Evolutionary conservation across 73 alveolate genomes (phyloP), one percentile per base, ranked within the genome.

Genomic region (Durusdinium trenchii): DNA sequence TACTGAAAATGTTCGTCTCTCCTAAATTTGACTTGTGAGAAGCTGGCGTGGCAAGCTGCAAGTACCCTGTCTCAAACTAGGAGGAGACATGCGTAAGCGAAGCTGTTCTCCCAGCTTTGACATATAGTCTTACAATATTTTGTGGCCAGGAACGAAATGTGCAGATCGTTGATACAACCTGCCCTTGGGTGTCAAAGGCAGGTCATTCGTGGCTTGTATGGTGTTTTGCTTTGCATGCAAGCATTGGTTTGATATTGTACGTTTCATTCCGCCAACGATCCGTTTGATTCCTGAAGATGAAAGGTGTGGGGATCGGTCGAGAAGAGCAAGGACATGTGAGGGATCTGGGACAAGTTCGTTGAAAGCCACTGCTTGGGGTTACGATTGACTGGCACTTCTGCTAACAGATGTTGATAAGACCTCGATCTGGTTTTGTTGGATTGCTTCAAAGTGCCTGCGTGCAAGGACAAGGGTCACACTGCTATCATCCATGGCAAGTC

Each of bases 151-250:
- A 91, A 89, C 82, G 60, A 52, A 91, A 91, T 23, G 99, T 78
- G 51, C 99, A 94, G 94, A 94, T 94, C 48, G 99, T 94, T 47
- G 99, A 94, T 67, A 94, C 99, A 50, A 94, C 99, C 52, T 94
- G 99, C 50, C 99, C 99, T 1, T 94, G 99, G 99, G 99, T 94
- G 43, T 94, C 99, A 48, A 94, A 94, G 98, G 98, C 73, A 14
- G 60, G 87, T 38, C 23, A 43, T 36, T 6, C 60, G 28, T 52
- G 60, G 38, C 47, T 30, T 57, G 32, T 28, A 35, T 30, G 83
- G 47, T 23, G 3, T 57, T 57, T 57, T 23, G 32, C 69, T 57
- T 57, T 12, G 23, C 23, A 12, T 57, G 12, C 69, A 12, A 57
- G 69, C 23, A 12, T 23, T 23, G 23, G 69, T 57, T 57, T 57